phyloP scores from a whole-genome alignment of 2,329 filamentous ascomycete species.

The Dothistroma pini region DNA sequence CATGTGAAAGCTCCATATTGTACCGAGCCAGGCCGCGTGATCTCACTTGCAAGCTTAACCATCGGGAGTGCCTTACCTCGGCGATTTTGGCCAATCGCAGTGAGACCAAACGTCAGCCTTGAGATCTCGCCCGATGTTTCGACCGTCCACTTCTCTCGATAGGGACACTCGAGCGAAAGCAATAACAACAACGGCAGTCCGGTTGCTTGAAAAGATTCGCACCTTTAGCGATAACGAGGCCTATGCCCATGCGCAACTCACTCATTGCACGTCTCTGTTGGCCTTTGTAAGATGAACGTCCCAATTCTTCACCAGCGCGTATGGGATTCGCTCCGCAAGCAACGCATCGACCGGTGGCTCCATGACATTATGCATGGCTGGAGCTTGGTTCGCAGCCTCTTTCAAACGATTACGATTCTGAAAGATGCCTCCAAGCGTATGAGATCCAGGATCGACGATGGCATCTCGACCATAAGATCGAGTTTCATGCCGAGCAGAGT shows the following conservation, averaged over 20 bases:
- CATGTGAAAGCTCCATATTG: constrained; percentile 1
- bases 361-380: too few relatives aligned
- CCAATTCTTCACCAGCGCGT: too few relatives aligned
- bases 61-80: not conserved
- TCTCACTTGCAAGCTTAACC: not conserved
- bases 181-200: not conserved
- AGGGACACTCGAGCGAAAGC: not conserved
- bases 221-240: not conserved
- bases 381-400: not conserved
- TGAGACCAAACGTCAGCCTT: not conserved
- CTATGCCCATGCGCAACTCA: not conserved
- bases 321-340: too few relatives aligned
- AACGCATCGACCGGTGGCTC: too few relatives aligned
- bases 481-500: not conserved
- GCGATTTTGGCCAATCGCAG: not conserved
- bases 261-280: too few relatives aligned
- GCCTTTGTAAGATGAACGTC: too few relatives aligned
- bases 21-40: not conserved
- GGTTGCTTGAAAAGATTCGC: not conserved
- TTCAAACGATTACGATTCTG: not conserved
- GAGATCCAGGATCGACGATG: too few relatives aligned
- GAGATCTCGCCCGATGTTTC: not conserved
- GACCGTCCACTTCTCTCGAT: not conserved
- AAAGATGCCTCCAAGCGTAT: too few relatives aligned
- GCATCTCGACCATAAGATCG: not conserved